phyloP scores from a whole-genome alignment of 371 early-diverging fungal species.

The Mucor circinelloides region DNA sequence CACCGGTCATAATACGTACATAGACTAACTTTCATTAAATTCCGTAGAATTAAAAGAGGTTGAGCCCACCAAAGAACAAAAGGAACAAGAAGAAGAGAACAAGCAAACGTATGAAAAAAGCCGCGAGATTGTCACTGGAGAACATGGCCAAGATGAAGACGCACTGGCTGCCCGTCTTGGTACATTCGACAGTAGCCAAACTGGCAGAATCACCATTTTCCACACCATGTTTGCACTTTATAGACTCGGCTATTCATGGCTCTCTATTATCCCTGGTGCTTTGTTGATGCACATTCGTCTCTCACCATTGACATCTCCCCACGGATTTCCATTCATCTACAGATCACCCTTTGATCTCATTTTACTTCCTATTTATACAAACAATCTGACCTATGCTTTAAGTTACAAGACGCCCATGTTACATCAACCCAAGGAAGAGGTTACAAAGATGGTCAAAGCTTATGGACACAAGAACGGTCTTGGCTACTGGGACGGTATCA shows the following conservation, averaged over 20 bases:
- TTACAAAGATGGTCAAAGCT: conserved; percentile 18
- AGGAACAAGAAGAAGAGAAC: conserved; percentile 14
- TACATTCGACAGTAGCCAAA: conserved; percentile 29
- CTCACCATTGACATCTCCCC: conserved; percentile 49
- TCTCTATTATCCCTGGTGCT: conserved; percentile 40
- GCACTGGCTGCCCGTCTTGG: conserved; percentile 18
- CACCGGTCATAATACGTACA: not conserved
- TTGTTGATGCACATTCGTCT: conserved; percentile 42
- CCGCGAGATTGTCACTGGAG: not conserved
- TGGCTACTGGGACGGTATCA: conserved; percentile 43
- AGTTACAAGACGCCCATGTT: conserved; percentile 28
- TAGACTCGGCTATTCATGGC: conserved; percentile 37
- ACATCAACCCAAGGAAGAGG: conserved; percentile 14
- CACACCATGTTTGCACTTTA: conserved; percentile 47
- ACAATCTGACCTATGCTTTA: conserved; percentile 25
- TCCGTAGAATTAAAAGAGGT: conserved; percentile 12
- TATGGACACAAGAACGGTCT: conserved; percentile 32
- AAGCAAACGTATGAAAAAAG: conserved; percentile 6
- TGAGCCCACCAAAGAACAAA: conserved; percentile 15
- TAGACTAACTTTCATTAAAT: not conserved
- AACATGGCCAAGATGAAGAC: not conserved
- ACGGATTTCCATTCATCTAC: conserved; percentile 46
- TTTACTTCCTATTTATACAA: conserved; percentile 46
- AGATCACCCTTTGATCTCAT: conserved; percentile 38
- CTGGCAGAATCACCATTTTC: conserved; percentile 38